phyloP scores from a whole-genome alignment of 139 green algal genomes.

The Zygnema circumcarinatum region DNA sequence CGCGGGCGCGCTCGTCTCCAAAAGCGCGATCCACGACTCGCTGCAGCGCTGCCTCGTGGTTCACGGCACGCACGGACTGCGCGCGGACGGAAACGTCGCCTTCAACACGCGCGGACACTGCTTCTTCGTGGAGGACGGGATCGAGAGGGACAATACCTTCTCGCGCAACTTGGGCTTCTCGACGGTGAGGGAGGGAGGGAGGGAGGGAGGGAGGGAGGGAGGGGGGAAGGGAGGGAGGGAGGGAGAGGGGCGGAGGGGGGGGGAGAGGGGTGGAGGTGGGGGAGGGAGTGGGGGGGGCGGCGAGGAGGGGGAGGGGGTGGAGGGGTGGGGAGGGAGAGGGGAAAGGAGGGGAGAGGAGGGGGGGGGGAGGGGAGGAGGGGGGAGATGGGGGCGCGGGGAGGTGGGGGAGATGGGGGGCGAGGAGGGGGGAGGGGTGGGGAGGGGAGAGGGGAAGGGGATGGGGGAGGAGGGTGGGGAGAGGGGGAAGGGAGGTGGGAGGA shows the following conservation, averaged over 20 bases:
- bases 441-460: not conserved
- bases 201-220: not conserved
- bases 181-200: not conserved
- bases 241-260: not conserved
- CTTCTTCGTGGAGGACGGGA: conserved; percentile 70
- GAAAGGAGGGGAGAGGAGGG: not conserved
- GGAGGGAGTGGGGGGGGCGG: not conserved
- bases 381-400: not conserved
- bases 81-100: conserved; percentile 66
- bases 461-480: not conserved
- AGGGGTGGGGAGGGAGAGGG: not conserved
- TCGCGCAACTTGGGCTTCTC: conserved; percentile 71
- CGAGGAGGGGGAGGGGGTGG: not conserved
- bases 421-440: not conserved
- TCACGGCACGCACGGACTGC: conserved; percentile 55
- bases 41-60: conserved; percentile 56
- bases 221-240: not conserved
- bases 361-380: not conserved
- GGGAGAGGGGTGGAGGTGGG: not conserved
- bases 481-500: too few relatives aligned
- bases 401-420: not conserved
- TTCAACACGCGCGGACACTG: conserved; percentile 76
- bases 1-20: not conserved
- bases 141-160: conserved; percentile 65
- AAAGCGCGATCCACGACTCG: conserved; percentile 43